Evolutionary conservation across 2,329 filamentous ascomycete species (phyloP).

Genomic region (Tolypocladium pustulatum): DNA sequence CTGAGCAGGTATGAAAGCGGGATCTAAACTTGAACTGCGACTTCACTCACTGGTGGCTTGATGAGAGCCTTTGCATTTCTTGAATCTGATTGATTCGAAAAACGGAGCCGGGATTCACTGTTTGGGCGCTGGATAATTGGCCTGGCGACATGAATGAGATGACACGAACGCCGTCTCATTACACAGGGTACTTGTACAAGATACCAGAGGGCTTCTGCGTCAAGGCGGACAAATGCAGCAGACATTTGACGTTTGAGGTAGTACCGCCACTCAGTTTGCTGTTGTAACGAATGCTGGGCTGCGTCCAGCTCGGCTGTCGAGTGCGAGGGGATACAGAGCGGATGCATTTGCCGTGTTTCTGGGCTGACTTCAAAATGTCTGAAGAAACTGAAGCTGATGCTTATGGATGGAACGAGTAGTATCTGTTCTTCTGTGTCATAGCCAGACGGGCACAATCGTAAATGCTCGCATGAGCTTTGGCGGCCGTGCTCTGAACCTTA

Average conservation of each 20-base stretch:
- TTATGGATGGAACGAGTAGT: too few species aligned
- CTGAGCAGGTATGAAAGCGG: background rate
- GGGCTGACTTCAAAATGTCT: too few species aligned
- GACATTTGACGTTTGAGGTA: background rate
- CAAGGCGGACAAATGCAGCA: background rate
- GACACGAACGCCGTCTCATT: background rate
- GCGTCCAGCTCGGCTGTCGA: too few species aligned
- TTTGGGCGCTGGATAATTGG: background rate
- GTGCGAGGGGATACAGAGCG: background rate
- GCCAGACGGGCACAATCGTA: too few species aligned
- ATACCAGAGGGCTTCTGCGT: background rate
- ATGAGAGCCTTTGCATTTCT: background rate
- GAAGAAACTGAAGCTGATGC: too few species aligned
- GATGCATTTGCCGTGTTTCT: too few species aligned
- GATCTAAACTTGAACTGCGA: background rate
- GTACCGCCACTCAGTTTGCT: background rate
- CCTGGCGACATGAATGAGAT: background rate
- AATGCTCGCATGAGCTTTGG: too few species aligned
- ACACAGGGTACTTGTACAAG: background rate
- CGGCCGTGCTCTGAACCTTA: too few species aligned
- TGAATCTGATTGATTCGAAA: background rate
- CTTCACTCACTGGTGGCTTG: background rate
- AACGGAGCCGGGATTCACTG: background rate
- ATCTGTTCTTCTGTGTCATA: too few species aligned
- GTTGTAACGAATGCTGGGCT: too few species aligned